A percentile compares a stretch with the other conserved stretches of the same genome.
Conservation (phyloP, 306 rosid species). For the Prinsepia uniflora region DNA sequence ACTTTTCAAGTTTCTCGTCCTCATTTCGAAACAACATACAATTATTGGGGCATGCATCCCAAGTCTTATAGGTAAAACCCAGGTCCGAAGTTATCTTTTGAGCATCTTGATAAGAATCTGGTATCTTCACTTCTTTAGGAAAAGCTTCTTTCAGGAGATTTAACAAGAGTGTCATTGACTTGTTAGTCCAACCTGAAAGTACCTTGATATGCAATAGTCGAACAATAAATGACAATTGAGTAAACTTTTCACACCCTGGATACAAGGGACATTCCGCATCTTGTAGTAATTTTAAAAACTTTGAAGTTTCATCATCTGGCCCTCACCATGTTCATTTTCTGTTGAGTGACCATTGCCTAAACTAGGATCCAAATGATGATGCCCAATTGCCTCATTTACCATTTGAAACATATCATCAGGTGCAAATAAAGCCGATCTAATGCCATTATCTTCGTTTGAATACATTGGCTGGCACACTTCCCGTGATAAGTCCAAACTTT, state of each 20-base stretch:
- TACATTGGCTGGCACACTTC: background rate
- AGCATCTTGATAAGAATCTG: background rate
- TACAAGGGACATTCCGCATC: background rate
- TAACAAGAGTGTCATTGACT: background rate
- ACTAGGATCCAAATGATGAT: background rate
- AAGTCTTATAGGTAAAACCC: background rate
- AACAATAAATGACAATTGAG: background rate
- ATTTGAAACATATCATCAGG: background rate
- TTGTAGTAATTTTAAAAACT: background rate
- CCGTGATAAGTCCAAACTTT: background rate
- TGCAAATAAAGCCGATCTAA: background rate
- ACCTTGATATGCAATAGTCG: background rate
- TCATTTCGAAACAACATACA: too few relatives aligned
- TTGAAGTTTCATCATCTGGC: slow-evolving; percentile 1
- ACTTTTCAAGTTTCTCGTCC: too few relatives aligned
- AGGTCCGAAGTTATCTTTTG: background rate
- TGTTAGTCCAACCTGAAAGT: background rate
- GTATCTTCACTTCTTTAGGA: background rate
- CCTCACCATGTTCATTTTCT: background rate
- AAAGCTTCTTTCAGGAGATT: background rate
- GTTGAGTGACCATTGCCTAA: background rate
- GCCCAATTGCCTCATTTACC: background rate
- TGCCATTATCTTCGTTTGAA: background rate
- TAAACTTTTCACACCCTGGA: background rate
- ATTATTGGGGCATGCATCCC: background rate